Conservation (phyloP, 2,329 filamentous ascomycete genomes). For the Microdochium paspali region DNA sequence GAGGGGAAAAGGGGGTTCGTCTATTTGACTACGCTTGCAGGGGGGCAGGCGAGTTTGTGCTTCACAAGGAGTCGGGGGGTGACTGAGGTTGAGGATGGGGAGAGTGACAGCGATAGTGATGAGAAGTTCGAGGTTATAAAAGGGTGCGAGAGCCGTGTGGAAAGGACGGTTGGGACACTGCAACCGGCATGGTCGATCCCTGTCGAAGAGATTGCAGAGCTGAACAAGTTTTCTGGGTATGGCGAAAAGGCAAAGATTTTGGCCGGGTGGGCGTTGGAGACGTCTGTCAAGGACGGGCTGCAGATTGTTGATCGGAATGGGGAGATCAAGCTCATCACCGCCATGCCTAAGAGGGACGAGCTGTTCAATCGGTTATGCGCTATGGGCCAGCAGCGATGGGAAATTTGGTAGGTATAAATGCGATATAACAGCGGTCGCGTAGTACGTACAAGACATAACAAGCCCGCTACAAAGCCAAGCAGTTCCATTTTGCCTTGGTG, state of each 20-base stretch:
- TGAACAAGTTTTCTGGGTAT: slow-evolving; percentile 2
- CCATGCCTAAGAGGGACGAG: background rate
- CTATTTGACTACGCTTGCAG: background rate
- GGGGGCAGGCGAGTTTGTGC: background rate
- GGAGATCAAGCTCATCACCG: background rate
- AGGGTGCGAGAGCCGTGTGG: background rate
- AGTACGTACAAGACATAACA: too few species aligned
- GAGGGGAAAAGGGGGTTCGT: background rate
- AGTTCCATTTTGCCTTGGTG: too few species aligned
- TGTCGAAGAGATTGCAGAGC: background rate
- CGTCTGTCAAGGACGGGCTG: background rate
- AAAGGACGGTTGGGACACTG: background rate
- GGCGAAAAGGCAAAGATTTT: slow-evolving; percentile 1
- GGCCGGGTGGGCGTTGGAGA: slow-evolving; percentile 1
- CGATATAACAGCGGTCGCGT: too few species aligned
- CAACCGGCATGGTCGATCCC: background rate
- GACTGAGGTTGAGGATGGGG: background rate
- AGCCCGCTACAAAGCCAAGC: too few species aligned
- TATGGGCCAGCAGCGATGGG: background rate
- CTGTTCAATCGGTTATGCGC: background rate
- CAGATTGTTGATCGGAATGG: slow-evolving; percentile 1
- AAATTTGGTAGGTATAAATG: background rate
- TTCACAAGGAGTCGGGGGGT: background rate
- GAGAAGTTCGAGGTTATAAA: background rate
- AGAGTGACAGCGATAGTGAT: background rate